These are phyloP conservation scores for Mollisia scopiformis DNA, from an alignment of 2,329 filamentous ascomycete species.

Conservation along the genomic window DNA sequence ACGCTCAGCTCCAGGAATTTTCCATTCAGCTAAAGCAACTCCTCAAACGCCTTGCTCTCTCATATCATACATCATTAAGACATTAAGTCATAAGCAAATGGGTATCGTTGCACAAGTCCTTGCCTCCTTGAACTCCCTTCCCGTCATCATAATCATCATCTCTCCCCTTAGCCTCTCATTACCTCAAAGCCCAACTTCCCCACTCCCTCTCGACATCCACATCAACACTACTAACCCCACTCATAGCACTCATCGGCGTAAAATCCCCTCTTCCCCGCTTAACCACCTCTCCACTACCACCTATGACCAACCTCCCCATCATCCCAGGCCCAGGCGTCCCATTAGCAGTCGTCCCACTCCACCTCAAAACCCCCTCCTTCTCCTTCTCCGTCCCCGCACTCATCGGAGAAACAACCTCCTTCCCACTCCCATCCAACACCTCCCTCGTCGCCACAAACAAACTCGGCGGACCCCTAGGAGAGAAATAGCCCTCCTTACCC, in stretches of 20 bases:
- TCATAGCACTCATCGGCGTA: background rate
- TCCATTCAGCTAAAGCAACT: background rate
- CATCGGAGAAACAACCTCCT: slow-evolving; percentile 5
- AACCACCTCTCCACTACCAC: background rate
- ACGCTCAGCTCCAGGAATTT: too few relatives aligned
- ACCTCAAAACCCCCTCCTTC: too few relatives aligned
- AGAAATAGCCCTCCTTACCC: too few relatives aligned
- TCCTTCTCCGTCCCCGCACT: too few relatives aligned
- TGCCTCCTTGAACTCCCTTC: background rate
- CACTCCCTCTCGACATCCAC: background rate
- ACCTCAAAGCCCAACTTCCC: background rate
- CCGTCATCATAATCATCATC: slow-evolving; percentile 1
- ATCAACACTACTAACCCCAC: background rate
- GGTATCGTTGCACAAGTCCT: background rate
- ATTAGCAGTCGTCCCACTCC: slow-evolving; percentile 11
- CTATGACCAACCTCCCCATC: background rate
- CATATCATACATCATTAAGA: background rate
- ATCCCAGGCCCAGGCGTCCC: background rate
- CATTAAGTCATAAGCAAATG: background rate
- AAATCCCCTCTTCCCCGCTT: background rate
- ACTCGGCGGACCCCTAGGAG: too few relatives aligned
- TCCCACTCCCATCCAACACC: background rate
- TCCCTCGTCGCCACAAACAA: background rate
- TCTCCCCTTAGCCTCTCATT: slow-evolving; percentile 8
- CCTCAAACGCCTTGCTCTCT: slow-evolving; percentile 7